A percentile compares a stretch with the other conserved stretches of the same genome.
Conservation (phyloP, 1,284 basidiomycete genomes). For the Cutaneotrichosporon dermatis region DNA sequence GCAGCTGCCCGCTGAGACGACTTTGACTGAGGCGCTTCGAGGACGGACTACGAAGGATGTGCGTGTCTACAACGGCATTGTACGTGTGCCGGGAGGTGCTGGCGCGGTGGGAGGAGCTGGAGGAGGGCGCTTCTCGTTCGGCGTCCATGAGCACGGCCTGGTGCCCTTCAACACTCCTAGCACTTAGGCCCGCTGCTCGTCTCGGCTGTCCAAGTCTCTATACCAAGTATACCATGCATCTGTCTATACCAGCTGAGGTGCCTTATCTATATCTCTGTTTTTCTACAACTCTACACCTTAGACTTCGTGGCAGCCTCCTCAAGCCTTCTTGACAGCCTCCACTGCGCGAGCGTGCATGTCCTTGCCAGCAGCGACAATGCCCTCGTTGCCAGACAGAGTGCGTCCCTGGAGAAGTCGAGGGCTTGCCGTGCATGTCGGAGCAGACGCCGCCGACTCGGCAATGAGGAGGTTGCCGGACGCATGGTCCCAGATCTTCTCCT, state of each 20-base stretch:
- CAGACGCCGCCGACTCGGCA: conserved; percentile 80
- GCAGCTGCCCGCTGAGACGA: conserved; percentile 37
- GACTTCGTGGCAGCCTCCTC: conserved; percentile 46
- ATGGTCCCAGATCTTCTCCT: conserved; percentile 96
- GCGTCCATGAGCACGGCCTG: conserved; percentile 30
- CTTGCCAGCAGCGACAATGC: conserved; percentile 72
- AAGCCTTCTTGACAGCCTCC: conserved; percentile 67
- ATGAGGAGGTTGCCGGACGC: conserved; percentile 82
- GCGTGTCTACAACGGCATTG: conserved; percentile 26
- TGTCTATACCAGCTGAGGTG: not conserved
- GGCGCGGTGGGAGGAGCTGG: conserved; percentile 18
- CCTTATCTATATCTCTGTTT: not conserved
- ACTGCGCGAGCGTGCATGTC: conserved; percentile 65
- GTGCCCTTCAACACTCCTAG: conserved; percentile 16
- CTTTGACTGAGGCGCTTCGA: conserved; percentile 34
- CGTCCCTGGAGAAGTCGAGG: conserved; percentile 87
- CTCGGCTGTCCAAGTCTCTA: not conserved
- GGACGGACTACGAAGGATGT: conserved; percentile 25
- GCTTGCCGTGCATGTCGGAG: conserved; percentile 72
- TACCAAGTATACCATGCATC: not conserved
- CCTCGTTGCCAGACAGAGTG: conserved; percentile 79
- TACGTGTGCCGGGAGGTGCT: conserved; percentile 24
- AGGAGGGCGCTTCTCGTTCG: conserved; percentile 30
- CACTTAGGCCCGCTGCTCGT: conserved; percentile 5
- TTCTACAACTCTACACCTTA: not conserved